Evolutionary conservation across 2,329 filamentous ascomycete species (phyloP), one percentile per base, ranked within the genome.

Genomic region (Cladosporium sp.): DNA sequence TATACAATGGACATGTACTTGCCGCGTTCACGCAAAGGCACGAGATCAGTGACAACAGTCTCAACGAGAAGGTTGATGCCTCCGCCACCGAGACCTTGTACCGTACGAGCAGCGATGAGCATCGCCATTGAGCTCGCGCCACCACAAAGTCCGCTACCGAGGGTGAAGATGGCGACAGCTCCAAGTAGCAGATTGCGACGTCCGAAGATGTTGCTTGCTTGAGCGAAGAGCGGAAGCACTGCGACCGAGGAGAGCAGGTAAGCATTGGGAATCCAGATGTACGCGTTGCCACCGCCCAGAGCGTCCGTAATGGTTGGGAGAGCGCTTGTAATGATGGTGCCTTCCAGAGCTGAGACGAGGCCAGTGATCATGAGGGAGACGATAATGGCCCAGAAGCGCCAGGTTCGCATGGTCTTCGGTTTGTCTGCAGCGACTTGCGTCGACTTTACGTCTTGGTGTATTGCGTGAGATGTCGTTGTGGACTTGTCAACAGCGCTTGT

Each of bases 101-200:
- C 69, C 0, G 75, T 75, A 0, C 83, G 75, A 15, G 80, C 81
- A 61, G 74, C 76, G 14, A 88, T 82, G 2, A 88, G 71, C 66
- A 79, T 77, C 0, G 63, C 65, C 0, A 71, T 72, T 7, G 63
- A 76, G 0, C 65, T 73, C 0, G 83, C 78, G 0, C 75, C 76
- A 0, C 81, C 83, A 42, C 73, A 76, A 3, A 87, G 72, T 0
- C 76, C 80, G 58, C 81, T 83, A 0, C 83, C 83, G 0, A 85
- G 63, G 0, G 72, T 73, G 60, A 84, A 84, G 1, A 82, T 60
- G 11, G 68, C 71, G 1, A 83, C 74, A 2, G 77, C 68, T 7
- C 66, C 51, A 0, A 82, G 68, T 15, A 73, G 70, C 22, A 75
- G 67, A 51, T 55, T 37, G 70, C 60, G 56, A 11, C 63, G 59